A percentile compares a stretch with the other conserved stretches of the same genome.
phyloP scores from a whole-genome alignment of 768 basidiomycete genomes.

The Boletellus sp. region DNA sequence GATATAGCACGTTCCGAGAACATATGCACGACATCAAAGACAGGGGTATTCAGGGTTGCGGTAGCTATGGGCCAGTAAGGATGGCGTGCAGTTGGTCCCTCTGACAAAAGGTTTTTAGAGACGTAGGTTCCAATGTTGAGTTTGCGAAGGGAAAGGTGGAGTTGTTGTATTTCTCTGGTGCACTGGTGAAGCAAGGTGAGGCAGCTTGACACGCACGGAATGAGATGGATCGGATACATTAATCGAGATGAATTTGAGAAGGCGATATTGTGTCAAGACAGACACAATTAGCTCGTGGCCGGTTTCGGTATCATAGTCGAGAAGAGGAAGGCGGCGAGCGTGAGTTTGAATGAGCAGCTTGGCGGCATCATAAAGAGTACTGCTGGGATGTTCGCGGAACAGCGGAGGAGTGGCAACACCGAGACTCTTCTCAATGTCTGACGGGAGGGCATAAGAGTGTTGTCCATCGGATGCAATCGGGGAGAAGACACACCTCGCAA shows the following conservation, averaged over 20 bases:
- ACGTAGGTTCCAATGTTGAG: slow-evolving; percentile 95
- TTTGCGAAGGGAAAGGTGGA: slow-evolving; percentile 76
- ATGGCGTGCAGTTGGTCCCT: slow-evolving; percentile 51
- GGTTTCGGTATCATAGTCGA: slow-evolving; percentile 90
- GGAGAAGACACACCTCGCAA: slow-evolving; percentile 64
- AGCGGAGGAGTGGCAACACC: slow-evolving; percentile 91
- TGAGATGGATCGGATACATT: slow-evolving; percentile 56
- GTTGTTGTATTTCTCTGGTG: slow-evolving; percentile 73
- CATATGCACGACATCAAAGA: slow-evolving; percentile 98
- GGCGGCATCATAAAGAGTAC: slow-evolving; percentile 87
- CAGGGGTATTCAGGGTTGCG: slow-evolving; percentile 84
- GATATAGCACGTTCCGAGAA: slow-evolving; percentile 94
- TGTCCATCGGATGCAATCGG: slow-evolving; percentile 8
- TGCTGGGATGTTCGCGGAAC: slow-evolving; percentile 81
- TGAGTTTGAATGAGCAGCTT: slow-evolving; percentile 91
- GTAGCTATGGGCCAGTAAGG: slow-evolving; percentile 91
- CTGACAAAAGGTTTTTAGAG: slow-evolving; percentile 43
- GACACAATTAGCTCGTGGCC: slow-evolving; percentile 94
- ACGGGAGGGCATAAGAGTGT: slow-evolving; percentile 3
- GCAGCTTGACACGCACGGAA: neutral
- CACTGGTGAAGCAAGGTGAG: slow-evolving; percentile 51
- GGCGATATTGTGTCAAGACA: slow-evolving; percentile 94
- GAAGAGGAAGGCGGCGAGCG: slow-evolving; percentile 88
- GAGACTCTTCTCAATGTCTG: slow-evolving; percentile 92
- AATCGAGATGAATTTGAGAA: slow-evolving; percentile 97